Base-by-base conservation (phyloP, 169 alveolate genomes). In the Plasmodium yoelii region DNA sequence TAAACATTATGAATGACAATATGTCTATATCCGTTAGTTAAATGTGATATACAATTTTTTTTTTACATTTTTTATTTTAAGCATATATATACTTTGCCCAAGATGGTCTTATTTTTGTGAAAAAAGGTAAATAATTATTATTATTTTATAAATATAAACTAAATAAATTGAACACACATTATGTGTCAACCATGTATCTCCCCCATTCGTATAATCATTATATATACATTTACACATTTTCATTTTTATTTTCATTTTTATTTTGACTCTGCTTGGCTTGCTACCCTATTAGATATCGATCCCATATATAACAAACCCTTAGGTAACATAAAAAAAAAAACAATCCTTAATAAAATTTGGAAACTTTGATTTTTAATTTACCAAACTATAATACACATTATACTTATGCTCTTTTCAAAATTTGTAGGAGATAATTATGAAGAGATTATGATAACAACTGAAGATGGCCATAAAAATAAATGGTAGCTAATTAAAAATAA, bases 361-460 rank as follows among this genome's bases (percentile, higher is more conserved):
- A 51, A 51, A 1, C 42, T 34, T 34, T 0, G 2, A 34, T 4
- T 34, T 34, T 34, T 34, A 0, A 34, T 51, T 15, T 51, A 51
- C 6, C 59, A 12, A 51, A 10, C n/a, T 39, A 2, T 44, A 1
- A 39, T 68, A 42, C 9, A 5, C 60, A 42, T 68, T 24, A 18
- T 39, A 9, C n/a, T n/a, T n/a, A n/a, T n/a, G 28, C 39, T 22
- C 34, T 22, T 18, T 34, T 51, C 60, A 12, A 22, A 19, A 34
- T 34, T 39, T 13, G n/a, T n/a, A 75, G 88, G 75, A 10, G 24
- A 53, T 6, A 63, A 75, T 26, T 75, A 61, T 39, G 88, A 75
- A 15, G 44, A 61, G 6, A 68, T 75, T 68, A 18, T 13, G 10
- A 13, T 68, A 46, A 46, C 3, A 46, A 68, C 77, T 7, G 24